Evolutionary conservation across 805 yeast species (phyloP), one percentile per base, ranked within the genome.

Genomic region (Tetrapisispora phaffii): DNA sequence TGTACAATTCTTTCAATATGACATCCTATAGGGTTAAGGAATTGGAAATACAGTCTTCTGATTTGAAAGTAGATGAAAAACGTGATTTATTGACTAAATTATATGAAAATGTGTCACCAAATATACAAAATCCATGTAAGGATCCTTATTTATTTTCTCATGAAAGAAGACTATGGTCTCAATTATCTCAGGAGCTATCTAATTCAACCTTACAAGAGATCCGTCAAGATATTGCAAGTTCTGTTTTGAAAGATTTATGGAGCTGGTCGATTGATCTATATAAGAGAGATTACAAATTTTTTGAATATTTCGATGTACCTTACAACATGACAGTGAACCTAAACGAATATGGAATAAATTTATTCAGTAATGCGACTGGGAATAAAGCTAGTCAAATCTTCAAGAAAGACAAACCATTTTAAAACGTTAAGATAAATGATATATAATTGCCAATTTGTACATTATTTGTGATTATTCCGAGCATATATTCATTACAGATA

Each of bases 11-110:
- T 3, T 52, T 53, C 34, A 50, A 54, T 26, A 45, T 48, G 10
- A 50, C 60, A 15, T 44, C 56, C 8, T 62, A 58, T 41, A 48
- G 63, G 17, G 28, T 50, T 19, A 62, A 60, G 39, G 67, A 62
- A 46, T 19, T 58, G 7, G 63, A 58, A 41, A 52, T 62, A 10
- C 47, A 47, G 20, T 52, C 51, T 37, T 57, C 55, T 32, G 33
- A 24, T 5, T 12, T 53, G 15, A 33, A 42, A 7, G 31, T 26
- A 5, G 47, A 46, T 7, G 53, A 54, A 15, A 58, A 51, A 42
- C 33, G 39, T 21, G 34, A 47, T 2, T 20, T 44, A 15, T 34
- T 61, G 29, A 42, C 38, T 15, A 16, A 37, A 0, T 41, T 61
- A 19, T 43, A 54, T 29, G 34, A 34, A 2, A 29, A 47, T 8